Base-by-base conservation (phyloP, 108 stramenopile species). In the Nitzschia sp. region DNA sequence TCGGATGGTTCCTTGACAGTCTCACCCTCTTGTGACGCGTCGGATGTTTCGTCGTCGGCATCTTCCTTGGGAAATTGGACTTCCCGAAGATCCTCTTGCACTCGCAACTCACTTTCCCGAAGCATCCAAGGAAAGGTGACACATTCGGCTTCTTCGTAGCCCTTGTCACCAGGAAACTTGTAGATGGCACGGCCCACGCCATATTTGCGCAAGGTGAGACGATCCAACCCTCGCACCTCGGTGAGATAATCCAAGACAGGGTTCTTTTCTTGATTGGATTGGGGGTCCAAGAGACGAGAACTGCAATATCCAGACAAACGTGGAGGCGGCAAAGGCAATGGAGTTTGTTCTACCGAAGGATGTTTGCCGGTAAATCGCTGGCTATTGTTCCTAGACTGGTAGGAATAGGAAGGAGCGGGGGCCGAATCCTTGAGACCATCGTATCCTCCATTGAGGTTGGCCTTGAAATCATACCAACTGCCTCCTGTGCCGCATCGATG, bases 51-150 rank as follows among this genome's bases (percentile, higher is more conserved):
- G 43, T 0, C 19, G 10, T 37, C 14, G 29, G 34, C 15, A 22
- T 51, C 42, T 15, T 11, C 25, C 42, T 10, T 57, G 37, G 41
- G 15, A 65, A 71, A 85, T 38, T 53, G 51, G 12, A 73, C 80
- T 14, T 80, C 83, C 17, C 86, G 72, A 19, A 85, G 37, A 12
- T 25, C 60, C 73, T 92, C 94, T 67, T 86, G 82, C 24, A 65
- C 63, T 29, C 53, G 56, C 11, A 92, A 76, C 60, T 93, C 89
- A 12, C 64, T 58, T 17, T 69, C 79, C 17, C 73, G 76, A 81
- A 95, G 80, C 48, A 96, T 75, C 96, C 96, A 97, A 20, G 95
- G 95, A 82, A 97, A 97, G 8, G 94, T 95, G 34, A 96, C 82
- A 57, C 89, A 92, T 54, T 88, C 85, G 51, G 81, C 81, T 6